phyloP scores from a whole-genome alignment of 2,329 filamentous ascomycete species.

The Pestalotiopsis sp. region DNA sequence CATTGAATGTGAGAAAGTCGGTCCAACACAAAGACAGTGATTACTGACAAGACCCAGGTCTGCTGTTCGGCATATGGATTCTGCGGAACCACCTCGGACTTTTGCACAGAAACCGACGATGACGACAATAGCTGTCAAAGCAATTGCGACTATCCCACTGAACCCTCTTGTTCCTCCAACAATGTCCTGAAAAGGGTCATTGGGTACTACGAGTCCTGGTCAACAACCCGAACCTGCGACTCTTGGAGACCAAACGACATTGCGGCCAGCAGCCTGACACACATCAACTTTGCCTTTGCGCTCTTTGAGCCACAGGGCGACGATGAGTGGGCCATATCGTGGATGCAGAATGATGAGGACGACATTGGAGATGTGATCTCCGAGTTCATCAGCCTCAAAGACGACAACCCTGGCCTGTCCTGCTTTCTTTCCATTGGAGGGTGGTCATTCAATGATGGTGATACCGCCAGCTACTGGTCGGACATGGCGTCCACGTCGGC shows the following conservation, averaged over 20 bases:
- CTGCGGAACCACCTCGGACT: constrained; percentile 23
- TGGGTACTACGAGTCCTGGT: constrained; percentile 32
- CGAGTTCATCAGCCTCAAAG: constrained; percentile 25
- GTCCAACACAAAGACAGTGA: neutral
- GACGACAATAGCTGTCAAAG: constrained; percentile 8
- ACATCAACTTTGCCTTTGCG: constrained; percentile 38
- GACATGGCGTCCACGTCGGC: constrained; percentile 23
- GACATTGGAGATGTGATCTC: neutral
- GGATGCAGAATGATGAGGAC: neutral
- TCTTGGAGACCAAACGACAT: constrained; percentile 28
- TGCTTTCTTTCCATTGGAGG: constrained; percentile 24
- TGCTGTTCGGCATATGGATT: constrained; percentile 31
- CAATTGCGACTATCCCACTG: constrained; percentile 14
- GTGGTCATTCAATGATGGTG: constrained; percentile 9
- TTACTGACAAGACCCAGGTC: constrained; percentile 18
- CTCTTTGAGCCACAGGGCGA: constrained; percentile 29
- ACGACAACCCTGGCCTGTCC: constrained; percentile 31
- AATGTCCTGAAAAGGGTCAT: constrained; percentile 16
- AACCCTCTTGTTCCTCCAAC: constrained; percentile 9
- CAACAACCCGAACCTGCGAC: constrained; percentile 16
- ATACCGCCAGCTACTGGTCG: constrained; percentile 24
- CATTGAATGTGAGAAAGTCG: constrained; percentile 29
- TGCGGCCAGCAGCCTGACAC: constrained; percentile 28
- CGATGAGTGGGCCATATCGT: neutral
- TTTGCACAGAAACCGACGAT: constrained; percentile 14